A percentile compares a stretch with the other conserved stretches of the same genome.
Conservation (phyloP, 306 rosid genomes). For the Cucurbita ficifolia region DNA sequence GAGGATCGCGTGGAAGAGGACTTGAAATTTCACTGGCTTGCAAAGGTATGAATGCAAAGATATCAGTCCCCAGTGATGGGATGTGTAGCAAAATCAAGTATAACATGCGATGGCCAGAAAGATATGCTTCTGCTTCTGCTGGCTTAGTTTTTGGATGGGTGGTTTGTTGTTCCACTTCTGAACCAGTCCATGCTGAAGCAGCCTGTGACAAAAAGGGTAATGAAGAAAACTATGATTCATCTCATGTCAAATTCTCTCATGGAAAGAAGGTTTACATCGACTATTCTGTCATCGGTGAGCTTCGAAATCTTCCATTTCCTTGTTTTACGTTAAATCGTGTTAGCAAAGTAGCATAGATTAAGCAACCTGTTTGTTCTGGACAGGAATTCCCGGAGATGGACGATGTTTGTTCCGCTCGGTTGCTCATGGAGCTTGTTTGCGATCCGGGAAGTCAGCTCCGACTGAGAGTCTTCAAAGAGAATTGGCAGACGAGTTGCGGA, state of each 20-base stretch:
- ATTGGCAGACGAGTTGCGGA: conserved; percentile 66
- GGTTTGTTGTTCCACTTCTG: conserved; percentile 47
- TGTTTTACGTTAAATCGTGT: not conserved
- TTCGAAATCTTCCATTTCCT: not conserved
- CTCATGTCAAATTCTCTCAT: conserved; percentile 34
- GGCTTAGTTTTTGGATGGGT: conserved; percentile 55
- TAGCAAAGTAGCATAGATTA: not conserved
- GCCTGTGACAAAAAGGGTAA: conserved; percentile 19
- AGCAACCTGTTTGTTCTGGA: conserved; percentile 11
- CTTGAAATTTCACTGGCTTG: conserved; percentile 38
- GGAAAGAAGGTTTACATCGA: conserved; percentile 70
- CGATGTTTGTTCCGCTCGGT: conserved; percentile 88
- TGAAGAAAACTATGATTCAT: conserved; percentile 20
- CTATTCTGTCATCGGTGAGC: conserved; percentile 77
- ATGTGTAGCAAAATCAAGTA: conserved; percentile 35
- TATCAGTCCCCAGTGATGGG: conserved; percentile 37
- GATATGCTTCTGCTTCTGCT: conserved; percentile 51
- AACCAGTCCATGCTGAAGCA: conserved; percentile 43
- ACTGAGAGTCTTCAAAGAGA: conserved; percentile 47
- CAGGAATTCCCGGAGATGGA: conserved; percentile 98
- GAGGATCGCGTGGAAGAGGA: conserved; percentile 21
- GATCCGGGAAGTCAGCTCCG: conserved; percentile 67
- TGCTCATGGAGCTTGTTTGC: conserved; percentile 72
- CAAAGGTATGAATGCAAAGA: conserved; percentile 40
- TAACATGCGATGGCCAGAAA: conserved; percentile 42